Base-by-base conservation (phyloP, 164 flowering plant species). In the Paratinospora sagittata region DNA sequence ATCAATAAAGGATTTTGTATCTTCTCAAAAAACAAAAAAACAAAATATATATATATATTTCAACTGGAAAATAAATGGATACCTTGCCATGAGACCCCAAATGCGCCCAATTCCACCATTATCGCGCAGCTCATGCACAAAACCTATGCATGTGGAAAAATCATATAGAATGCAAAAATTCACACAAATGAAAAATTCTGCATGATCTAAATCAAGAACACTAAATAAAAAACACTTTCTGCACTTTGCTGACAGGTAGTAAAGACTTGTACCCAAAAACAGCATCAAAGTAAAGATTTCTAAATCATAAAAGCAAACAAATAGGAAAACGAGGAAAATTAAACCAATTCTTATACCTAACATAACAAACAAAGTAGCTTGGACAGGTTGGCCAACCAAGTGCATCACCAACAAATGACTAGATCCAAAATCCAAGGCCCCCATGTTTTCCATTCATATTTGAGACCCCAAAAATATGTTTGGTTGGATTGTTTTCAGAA, bases 21-120 rank as follows among this genome's bases (percentile, higher is more conserved):
- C n/a, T n/a, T n/a, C n/a, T n/a, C n/a, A n/a, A n/a, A n/a, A n/a
- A n/a, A n/a, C n/a, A n/a, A n/a, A n/a, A n/a, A n/a, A n/a, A n/a
- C n/a, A n/a, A n/a, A n/a, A n/a, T n/a, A n/a, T n/a, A n/a, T n/a
- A n/a, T n/a, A n/a, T n/a, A n/a, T n/a, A n/a, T 8, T 58, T 34
- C 49, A 49, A 57, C 26, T 24, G 43, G 45, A 39, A 69, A 26
- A 47, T 27, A 27, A 47, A 47, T 34, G 17, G 26, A 73, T 78
- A 90, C 97, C 98, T 89, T 72, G 93, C 78, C 83, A 91, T 79
- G 37, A 91, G 79, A 72, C 97, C 89, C 98, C 95, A 93, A 70
- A 93, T 61, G 23, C 92, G 91, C 77, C 89, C 81, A 65, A 90
- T 78, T 39, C 94, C 96, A 39, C 81, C 76, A 75, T 93, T 95